Evolutionary conservation across 176 grass and related monocot genomes (phyloP), one percentile per base, ranked within the genome.

Genomic region (Tillandsia leiboldiana): DNA sequence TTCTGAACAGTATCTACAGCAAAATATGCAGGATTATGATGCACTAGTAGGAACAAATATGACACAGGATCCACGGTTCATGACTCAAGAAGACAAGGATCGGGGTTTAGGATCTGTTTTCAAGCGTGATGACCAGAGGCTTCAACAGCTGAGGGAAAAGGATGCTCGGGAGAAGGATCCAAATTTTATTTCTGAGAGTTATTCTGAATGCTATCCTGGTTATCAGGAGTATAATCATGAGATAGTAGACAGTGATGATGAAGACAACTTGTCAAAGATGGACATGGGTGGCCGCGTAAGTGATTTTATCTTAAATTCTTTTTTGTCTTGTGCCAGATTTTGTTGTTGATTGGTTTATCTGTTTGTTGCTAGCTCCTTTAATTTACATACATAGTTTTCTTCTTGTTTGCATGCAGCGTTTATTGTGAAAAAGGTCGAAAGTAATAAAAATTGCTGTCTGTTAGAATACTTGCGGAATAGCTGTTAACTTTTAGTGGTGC

Each of bases 281-380:
- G 94, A 97, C 76, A 97, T 97, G 94, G 94, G 94, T 75, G 94
- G 94, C 54, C 86, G 89, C 71, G 94, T 92, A 90, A 85, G 89
- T 75, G 54, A 76, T 72, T 42, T 18, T 49, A 13, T 82, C 69
- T 9, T 61, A 18, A 17, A 18, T 61, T 9, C 8, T 20, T 20
- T 59, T 57, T 61, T 61, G 3, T 15, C 56, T 61, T 61, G 17
- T 18, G 56, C 8, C 56, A 61, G 56, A 61, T 23, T 61, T 42
- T 42, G 33, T 42, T 8, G 33, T 42, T 42, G 33, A 42, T 42
- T 42, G 33, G 33, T 42, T 42, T 42, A 6, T 42, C 33, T 42
- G 33, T 42, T 42, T 42, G 33, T 42, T 42, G 33, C 33, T 6
- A 6, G 33, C 33, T 42, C 33, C 33, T 42, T 42, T 42, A 3